Evolutionary conservation across 192 early-diverging fungal species (phyloP), one percentile per base, ranked within the genome.

Genomic region (Coemansia sp.): DNA sequence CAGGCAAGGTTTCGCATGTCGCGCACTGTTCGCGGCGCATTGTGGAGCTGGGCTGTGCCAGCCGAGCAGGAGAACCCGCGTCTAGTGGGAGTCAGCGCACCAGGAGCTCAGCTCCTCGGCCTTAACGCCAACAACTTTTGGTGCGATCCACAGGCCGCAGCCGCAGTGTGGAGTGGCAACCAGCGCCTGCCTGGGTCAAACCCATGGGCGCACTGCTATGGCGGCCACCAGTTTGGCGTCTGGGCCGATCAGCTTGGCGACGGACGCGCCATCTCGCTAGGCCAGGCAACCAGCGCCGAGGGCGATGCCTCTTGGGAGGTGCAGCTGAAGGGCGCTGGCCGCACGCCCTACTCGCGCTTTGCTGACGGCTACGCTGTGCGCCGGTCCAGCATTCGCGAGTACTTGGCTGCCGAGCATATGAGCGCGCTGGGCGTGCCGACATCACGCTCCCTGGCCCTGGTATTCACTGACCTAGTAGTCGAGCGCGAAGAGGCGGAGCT

Each of bases 351-450:
- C 73, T 92, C 93, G 40, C 81, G 95, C 12, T 91, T 93, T 47
- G 92, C 89, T 7, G 95, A 97, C 65, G 95, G 94, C 1, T 90
- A 87, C 57, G 95, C 95, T 0, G 93, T 94, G 8, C 70, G 95
- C n/a, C 79, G 94, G 3, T 94, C 92, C 6, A 93, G 91, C 29
- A 89, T 96, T 39, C 85, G 95, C 56, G 95, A 97, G 79, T 97
- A 85, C 65, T 83, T 97, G 35, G 73, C 78, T 0, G 77, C 79
- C 2, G 77, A 84, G 65, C 75, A 77, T 32, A 12, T 96, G 84
- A 66, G 82, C 41, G 88, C 93, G 1, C 73, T 95, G 29, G 85
- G 85, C 20, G 77, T 93, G 2, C 90, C 95, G 6, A 93, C 94
- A 0, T 86, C 93, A 2, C 84, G 94, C n/a, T 90, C 93, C 1